Evolutionary conservation across 2,329 filamentous ascomycete genomes (phyloP).

Genomic region (Cladosporium sp.): DNA sequence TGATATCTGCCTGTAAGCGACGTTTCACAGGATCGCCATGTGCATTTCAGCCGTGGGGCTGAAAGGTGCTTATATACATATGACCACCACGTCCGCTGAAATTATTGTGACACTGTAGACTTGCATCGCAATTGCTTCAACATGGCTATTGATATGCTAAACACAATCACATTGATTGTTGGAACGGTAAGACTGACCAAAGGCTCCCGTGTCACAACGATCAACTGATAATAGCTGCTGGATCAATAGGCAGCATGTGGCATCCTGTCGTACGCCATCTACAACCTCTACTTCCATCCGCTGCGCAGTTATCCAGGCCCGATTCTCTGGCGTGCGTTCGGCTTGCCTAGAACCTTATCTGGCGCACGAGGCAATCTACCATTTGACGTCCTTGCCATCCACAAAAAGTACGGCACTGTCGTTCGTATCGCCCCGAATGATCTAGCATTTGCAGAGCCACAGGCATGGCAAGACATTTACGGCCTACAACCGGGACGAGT

Average conservation of each 20-base stretch:
- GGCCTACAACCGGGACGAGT: constrained; percentile 23
- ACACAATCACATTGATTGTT: not conserved
- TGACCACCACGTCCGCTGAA: no score
- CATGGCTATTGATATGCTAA: not conserved
- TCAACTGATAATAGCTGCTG: no score
- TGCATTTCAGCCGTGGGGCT: no score
- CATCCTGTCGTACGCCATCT: constrained; percentile 20
- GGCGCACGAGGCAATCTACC: constrained; percentile 12
- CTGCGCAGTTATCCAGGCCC: constrained; percentile 40
- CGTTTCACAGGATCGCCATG: no score
- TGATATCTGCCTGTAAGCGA: no score
- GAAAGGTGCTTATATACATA: no score
- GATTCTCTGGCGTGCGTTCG: constrained; percentile 16
- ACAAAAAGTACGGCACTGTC: constrained; percentile 38
- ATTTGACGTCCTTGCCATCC: constrained; percentile 21
- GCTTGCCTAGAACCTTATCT: not conserved
- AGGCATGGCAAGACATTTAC: constrained; percentile 43
- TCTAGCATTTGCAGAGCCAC: constrained; percentile 39
- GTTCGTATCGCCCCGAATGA: constrained; percentile 47
- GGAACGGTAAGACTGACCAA: not conserved
- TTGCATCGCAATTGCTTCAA: not conserved
- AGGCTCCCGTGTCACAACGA: no score
- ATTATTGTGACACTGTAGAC: no score
- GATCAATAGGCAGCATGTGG: not conserved
- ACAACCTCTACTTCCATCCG: constrained; percentile 42